Percentiles rank a stretch among this genome's conserved stretches.
Evolutionary conservation across 2,329 filamentous ascomycete species (phyloP).

Genomic region (Arthrobotrys sinensis): DNA sequence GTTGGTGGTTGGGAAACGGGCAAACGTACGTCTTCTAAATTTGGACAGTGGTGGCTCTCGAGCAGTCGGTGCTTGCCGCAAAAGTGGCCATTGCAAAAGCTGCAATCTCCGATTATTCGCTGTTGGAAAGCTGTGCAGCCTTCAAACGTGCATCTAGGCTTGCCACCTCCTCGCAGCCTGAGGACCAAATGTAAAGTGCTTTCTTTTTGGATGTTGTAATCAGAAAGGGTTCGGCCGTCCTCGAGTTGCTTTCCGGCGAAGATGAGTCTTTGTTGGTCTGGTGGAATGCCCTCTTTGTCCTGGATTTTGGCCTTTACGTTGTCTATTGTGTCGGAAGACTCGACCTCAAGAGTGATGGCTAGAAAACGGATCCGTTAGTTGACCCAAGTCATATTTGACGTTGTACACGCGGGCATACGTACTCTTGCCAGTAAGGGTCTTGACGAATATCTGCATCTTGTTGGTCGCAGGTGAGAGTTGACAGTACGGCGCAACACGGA

Average conservation of each 20-base stretch:
- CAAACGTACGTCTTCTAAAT: constrained; percentile 84
- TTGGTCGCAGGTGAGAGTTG: constrained; percentile 7
- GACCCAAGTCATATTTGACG: constrained; percentile 12
- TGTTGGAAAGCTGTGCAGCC: constrained; percentile 90
- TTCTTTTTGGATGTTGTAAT: constrained; percentile 99
- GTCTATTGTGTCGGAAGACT: constrained; percentile 78
- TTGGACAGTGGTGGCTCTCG: constrained; percentile 93
- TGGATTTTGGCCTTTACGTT: constrained; percentile 71
- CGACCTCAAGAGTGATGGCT: constrained; percentile 78
- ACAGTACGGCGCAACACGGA: constrained; percentile 18
- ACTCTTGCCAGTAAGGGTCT: constrained; percentile 83
- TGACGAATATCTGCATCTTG: constrained; percentile 84
- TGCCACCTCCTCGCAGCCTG: constrained; percentile 55
- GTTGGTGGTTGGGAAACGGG: constrained; percentile 60
- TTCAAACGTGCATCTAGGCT: constrained; percentile 83
- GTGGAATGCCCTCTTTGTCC: constrained; percentile 99
- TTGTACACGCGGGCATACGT: constrained; percentile 67
- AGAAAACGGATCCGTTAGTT: constrained; percentile 67
- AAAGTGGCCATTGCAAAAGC: constrained; percentile 93
- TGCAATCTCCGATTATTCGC: constrained; percentile 95
- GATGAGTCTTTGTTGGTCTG: constrained; percentile 99
- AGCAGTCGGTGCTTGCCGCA: constrained; percentile 95
- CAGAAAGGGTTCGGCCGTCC: constrained; percentile 97
- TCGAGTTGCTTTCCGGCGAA: constrained; percentile 99
- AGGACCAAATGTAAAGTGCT: constrained; percentile 58